Evolutionary conservation across 176 grass and related monocot species (phyloP), one percentile per base, ranked within the genome.

Genomic region (Oryza brachyantha): DNA sequence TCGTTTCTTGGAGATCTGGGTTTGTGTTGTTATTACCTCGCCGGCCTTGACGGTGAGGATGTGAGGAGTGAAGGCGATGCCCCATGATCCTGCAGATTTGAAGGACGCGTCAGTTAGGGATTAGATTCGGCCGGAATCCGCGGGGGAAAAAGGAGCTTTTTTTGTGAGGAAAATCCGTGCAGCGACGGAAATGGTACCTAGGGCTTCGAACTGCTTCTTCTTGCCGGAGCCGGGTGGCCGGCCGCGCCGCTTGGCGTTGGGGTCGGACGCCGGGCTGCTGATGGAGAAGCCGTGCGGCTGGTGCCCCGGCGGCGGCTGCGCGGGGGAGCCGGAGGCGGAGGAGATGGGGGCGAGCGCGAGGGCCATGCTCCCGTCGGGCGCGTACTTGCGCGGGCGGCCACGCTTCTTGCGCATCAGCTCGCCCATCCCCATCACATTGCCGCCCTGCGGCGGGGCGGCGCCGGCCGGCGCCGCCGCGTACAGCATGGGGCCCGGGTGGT

Each of bases 121-220:
- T 57, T 57, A 57, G 19, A 24, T 57, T 57, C 52, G 24, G 19
- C 52, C 52, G n/a, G 52, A 57, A 22, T 57, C 52, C 6, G 8
- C 52, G 52, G 52, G 7, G 5, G 21, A 21, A 50, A 50, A 50
- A 7, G 46, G 46, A 7, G 13, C 46, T 50, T 50, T 50, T 50
- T 21, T 8, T 16, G 16, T 17, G 46, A 50, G 16, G 17, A 50
- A 13, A 70, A n/a, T 54, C 31, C 17, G 27, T 45, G 13, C 42
- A 84, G 42, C 1, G 31, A 4, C 4, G 31, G 64, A 57, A 77
- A 31, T 58, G n/a, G 24, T 93, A 99, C 96, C 96, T 37, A 99
- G 83, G 59, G 96, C 96, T 85, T 99, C 96, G 78, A 99, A 91
- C 77, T 99, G 96, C 77, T 99, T 93, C 84, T 96, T 99, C 80